These are phyloP conservation scores for Aspergillus cavernicola DNA, from an alignment of 495 filamentous ascomycete genomes.

Conservation along the genomic window DNA sequence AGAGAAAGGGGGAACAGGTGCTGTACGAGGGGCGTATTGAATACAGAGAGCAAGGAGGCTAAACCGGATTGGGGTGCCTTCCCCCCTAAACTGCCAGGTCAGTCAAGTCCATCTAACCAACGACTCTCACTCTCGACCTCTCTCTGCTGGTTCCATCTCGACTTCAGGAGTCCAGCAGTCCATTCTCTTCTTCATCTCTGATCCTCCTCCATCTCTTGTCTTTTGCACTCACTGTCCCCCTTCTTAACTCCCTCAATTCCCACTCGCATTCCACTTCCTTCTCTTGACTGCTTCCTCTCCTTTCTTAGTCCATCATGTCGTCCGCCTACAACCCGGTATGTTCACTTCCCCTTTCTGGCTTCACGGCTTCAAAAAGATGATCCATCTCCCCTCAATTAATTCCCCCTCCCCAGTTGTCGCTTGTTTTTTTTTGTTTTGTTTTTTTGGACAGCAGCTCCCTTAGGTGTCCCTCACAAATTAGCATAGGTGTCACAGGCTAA, in stretches of 20 bases:
- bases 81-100: conserved; percentile 19
- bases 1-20: conserved; percentile 15
- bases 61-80: conserved; percentile 11
- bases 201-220: conserved; percentile 12
- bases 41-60: conserved; percentile 11
- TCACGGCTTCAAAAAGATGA: conserved; percentile 27
- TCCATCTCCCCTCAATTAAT: conserved; percentile 34
- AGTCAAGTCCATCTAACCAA: conserved; percentile 5
- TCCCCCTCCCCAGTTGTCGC: conserved; percentile 16
- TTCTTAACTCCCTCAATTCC: conserved; percentile 9
- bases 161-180: conserved; percentile 26
- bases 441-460: too few species aligned
- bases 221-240: conserved; percentile 23
- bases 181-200: conserved; percentile 19
- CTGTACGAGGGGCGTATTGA: conserved; percentile 6
- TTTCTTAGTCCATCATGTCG: conserved; percentile 51
- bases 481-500: conserved; percentile 30
- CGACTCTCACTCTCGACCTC: conserved; percentile 13
- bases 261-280: conserved; percentile 11
- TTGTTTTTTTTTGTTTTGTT: neutral
- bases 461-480: neutral
- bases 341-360: conserved; percentile 35
- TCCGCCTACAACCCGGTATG: conserved; percentile 60
- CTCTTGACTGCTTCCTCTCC: conserved; percentile 18
- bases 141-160: conserved; percentile 19